A percentile compares a stretch with the other conserved stretches of the same genome.
Conservation (phyloP, 495 filamentous ascomycete genomes). For the Xylaria sp. region DNA sequence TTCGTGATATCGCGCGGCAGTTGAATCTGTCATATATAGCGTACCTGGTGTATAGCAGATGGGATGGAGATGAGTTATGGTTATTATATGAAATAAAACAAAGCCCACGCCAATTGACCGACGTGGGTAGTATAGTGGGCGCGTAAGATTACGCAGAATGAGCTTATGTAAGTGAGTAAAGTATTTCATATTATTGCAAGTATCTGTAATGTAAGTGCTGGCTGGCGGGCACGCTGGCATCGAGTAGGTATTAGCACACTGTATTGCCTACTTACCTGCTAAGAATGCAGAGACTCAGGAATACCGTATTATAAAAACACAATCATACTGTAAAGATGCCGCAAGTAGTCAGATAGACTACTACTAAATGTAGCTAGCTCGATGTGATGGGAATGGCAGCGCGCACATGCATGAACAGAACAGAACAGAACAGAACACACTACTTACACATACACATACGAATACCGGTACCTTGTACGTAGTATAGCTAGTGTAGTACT, state of each 20-base stretch:
- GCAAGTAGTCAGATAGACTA: neutral
- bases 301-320: neutral
- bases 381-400: constrained; percentile 2
- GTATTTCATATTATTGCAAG: constrained; percentile 6
- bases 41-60: neutral
- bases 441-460: too few relatives aligned
- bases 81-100: too few relatives aligned
- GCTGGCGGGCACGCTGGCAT: neutral
- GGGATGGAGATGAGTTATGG: too few relatives aligned
- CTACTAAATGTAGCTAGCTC: neutral
- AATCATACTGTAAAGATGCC: neutral
- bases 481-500: neutral
- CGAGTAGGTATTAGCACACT: neutral
- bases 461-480: neutral
- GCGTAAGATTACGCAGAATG: constrained; percentile 1
- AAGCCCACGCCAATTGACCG: neutral
- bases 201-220: too few relatives aligned
- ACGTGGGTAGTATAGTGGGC: neutral
- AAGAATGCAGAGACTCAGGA: too few relatives aligned
- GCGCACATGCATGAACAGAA: constrained; percentile 17
- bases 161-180: too few relatives aligned
- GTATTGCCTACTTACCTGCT: too few relatives aligned
- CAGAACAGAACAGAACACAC: neutral
- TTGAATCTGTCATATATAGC: neutral
- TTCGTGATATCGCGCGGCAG: constrained; percentile 11